phyloP scores from a whole-genome alignment of 805 yeast genomes.

The Cyberlindnera xylosilytica region DNA sequence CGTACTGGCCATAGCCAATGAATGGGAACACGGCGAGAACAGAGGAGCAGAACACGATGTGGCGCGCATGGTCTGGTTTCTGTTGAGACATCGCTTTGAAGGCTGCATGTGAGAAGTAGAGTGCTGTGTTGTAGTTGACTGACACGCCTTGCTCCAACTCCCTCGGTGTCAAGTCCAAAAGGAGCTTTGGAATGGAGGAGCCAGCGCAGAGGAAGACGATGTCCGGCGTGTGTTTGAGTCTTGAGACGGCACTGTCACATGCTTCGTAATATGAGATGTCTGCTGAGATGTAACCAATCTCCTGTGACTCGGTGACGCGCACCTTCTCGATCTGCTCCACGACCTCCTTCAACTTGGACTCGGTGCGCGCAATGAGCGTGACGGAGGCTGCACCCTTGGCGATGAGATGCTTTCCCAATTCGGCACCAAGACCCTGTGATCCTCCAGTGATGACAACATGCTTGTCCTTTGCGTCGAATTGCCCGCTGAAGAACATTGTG shows the following conservation, averaged over 20 bases:
- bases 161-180: slow-evolving; percentile 57
- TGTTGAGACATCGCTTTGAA: slow-evolving; percentile 36
- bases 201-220: slow-evolving; percentile 87
- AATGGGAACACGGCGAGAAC: slow-evolving; percentile 81
- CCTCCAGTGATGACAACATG: slow-evolving; percentile 85
- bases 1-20: slow-evolving; percentile 88
- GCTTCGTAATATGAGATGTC: slow-evolving; percentile 60
- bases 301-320: slow-evolving; percentile 26
- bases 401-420: slow-evolving; percentile 60
- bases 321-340: slow-evolving; percentile 39
- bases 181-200: slow-evolving; percentile 72
- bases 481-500: slow-evolving; percentile 13
- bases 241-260: slow-evolving; percentile 43
- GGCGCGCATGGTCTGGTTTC: slow-evolving; percentile 33
- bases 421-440: slow-evolving; percentile 90
- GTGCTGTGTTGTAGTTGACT: slow-evolving; percentile 70
- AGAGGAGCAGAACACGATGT: slow-evolving; percentile 66
- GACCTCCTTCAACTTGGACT: slow-evolving; percentile 49
- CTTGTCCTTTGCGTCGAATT: slow-evolving; percentile 32
- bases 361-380: slow-evolving; percentile 75
- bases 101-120: slow-evolving; percentile 66
- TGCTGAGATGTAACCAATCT: slow-evolving; percentile 43
- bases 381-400: slow-evolving; percentile 61
- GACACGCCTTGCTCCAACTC: slow-evolving; percentile 62
- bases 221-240: slow-evolving; percentile 52